Conservation (phyloP, 305 asterid species). For the Fraxinus xanthoxyloides region DNA sequence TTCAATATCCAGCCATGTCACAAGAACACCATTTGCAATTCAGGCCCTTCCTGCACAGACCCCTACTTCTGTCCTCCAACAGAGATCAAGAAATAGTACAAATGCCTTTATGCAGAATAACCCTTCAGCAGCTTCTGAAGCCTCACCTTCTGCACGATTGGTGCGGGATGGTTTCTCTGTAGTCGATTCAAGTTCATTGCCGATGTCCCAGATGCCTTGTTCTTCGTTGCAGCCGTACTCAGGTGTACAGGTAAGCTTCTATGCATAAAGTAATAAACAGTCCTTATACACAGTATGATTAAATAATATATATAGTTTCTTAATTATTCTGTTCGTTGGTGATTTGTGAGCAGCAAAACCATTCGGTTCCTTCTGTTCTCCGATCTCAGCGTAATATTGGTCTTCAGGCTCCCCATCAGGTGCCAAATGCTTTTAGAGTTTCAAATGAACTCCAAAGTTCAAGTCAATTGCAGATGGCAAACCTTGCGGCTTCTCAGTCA, state of each 20-base stretch:
- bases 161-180: constrained; percentile 20
- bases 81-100: constrained; percentile 34
- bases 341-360: constrained; percentile 28
- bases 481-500: constrained; percentile 24
- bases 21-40: constrained; percentile 55
- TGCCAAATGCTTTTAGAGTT: constrained; percentile 33
- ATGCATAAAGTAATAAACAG: background rate
- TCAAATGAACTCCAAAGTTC: constrained; percentile 28
- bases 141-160: constrained; percentile 31
- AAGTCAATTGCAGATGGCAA: constrained; percentile 26
- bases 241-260: constrained; percentile 28
- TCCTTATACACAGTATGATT: background rate
- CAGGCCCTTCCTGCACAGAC: constrained; percentile 73
- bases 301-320: background rate
- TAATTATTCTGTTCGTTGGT: background rate
- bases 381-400: constrained; percentile 31
- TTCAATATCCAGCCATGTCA: constrained; percentile 40
- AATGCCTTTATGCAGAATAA: constrained; percentile 14
- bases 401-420: constrained; percentile 35
- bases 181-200: constrained; percentile 26
- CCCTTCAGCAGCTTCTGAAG: constrained; percentile 34
- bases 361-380: constrained; percentile 17
- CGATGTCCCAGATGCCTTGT: constrained; percentile 27
- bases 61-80: constrained; percentile 35
- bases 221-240: constrained; percentile 27